A percentile compares a stretch with the other conserved stretches of the same genome.
phyloP scores from a whole-genome alignment of 768 basidiomycete genomes.

The Amanita pallidorosea region DNA sequence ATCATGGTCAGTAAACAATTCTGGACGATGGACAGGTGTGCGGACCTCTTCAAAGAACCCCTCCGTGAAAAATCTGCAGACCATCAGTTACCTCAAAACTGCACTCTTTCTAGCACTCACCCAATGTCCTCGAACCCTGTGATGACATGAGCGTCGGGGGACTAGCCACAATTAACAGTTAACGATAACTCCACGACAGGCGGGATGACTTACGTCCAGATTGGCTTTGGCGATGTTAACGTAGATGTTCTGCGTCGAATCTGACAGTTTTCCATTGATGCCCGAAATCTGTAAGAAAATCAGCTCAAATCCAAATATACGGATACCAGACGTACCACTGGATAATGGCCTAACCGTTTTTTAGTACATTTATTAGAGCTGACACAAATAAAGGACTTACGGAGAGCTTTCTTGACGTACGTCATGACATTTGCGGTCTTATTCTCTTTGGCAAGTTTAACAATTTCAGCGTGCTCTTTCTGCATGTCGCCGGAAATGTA shows the following conservation, averaged over 20 bases:
- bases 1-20: not conserved
- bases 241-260: slow-evolving; percentile 21
- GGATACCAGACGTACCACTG: slow-evolving; percentile 16
- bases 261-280: slow-evolving; percentile 28
- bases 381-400: slow-evolving; percentile 15
- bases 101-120: slow-evolving; percentile 7
- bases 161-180: slow-evolving; percentile 13
- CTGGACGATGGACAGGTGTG: not conserved
- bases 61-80: slow-evolving; percentile 6
- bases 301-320: not conserved
- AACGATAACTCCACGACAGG: slow-evolving; percentile 10
- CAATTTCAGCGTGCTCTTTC: slow-evolving; percentile 28
- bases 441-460: slow-evolving; percentile 15
- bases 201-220: slow-evolving; percentile 22
- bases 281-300: slow-evolving; percentile 23
- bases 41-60: slow-evolving; percentile 2
- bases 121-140: slow-evolving; percentile 20
- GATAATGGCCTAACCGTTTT: slow-evolving; percentile 17
- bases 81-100: not conserved
- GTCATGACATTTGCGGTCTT: slow-evolving; percentile 21
- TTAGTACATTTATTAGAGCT: not conserved
- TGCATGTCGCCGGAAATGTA: slow-evolving; percentile 34
- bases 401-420: slow-evolving; percentile 37
- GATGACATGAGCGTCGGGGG: slow-evolving; percentile 16
- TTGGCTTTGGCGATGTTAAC: slow-evolving; percentile 27